Conservation (phyloP, 257 asterid genomes). For the Nicotiana tabacum region DNA sequence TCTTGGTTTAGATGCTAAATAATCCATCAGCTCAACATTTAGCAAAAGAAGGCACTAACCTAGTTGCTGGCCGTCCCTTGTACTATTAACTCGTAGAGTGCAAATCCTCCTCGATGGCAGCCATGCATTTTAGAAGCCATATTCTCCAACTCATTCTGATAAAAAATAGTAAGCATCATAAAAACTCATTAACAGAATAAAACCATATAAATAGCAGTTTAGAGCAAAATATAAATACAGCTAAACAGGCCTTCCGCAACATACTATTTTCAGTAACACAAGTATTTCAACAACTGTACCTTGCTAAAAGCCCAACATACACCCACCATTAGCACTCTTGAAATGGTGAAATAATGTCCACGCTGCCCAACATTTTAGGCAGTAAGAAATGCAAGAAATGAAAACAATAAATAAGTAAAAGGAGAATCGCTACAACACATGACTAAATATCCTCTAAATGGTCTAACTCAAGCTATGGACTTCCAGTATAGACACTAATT, state of each 20-base stretch:
- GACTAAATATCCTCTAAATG: background rate
- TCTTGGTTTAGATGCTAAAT: too few relatives aligned
- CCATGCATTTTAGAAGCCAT: slow-evolving; percentile 73
- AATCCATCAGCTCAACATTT: too few relatives aligned
- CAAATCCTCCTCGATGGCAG: slow-evolving; percentile 87
- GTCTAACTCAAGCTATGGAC: too few relatives aligned
- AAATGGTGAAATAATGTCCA: background rate
- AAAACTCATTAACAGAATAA: background rate
- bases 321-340: background rate
- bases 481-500: background rate
- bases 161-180: background rate
- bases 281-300: background rate
- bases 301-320: background rate
- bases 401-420: background rate
- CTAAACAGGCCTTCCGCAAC: too few relatives aligned
- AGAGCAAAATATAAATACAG: too few relatives aligned
- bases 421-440: background rate
- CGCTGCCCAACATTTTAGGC: background rate
- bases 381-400: background rate
- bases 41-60: too few relatives aligned
- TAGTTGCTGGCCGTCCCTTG: slow-evolving; percentile 9
- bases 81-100: slow-evolving; percentile 68
- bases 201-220: background rate
- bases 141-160: slow-evolving; percentile 51
- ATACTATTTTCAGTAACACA: background rate